phyloP scores from a whole-genome alignment of 208 protist species.

The Leishmania aethiopica region DNA sequence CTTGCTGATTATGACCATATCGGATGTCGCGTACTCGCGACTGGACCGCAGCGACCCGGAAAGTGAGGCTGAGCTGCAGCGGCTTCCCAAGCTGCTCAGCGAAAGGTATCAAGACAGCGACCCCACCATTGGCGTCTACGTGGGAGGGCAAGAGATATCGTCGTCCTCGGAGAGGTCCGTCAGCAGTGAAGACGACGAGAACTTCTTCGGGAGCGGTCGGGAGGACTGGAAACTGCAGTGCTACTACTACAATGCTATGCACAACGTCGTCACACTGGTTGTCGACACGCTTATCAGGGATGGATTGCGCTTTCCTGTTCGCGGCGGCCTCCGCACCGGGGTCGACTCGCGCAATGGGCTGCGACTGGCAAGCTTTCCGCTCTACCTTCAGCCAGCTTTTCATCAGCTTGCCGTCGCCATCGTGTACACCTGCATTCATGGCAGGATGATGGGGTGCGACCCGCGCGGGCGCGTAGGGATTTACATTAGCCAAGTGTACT shows the following conservation, averaged over 20 bases:
- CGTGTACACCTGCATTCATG: slow-evolving; percentile 50
- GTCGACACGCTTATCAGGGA: slow-evolving; percentile 43
- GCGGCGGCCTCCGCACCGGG: slow-evolving; percentile 33
- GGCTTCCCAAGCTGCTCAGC: slow-evolving; percentile 30
- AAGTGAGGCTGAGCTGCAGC: slow-evolving; percentile 21
- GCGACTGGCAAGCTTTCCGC: slow-evolving; percentile 35
- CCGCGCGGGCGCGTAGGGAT: slow-evolving; percentile 26
- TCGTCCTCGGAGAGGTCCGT: slow-evolving; percentile 14
- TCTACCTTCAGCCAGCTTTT: slow-evolving; percentile 38
- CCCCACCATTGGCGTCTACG: slow-evolving; percentile 15
- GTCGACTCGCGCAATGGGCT: slow-evolving; percentile 55
- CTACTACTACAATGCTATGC: slow-evolving; percentile 22
- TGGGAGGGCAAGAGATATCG: slow-evolving; percentile 19
- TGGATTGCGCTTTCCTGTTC: slow-evolving; percentile 37
- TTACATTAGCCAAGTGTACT: slow-evolving; percentile 38
- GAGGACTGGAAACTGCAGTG: slow-evolving; percentile 34
- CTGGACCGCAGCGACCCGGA: slow-evolving; percentile 21
- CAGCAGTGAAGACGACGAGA: slow-evolving; percentile 24
- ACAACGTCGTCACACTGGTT: slow-evolving; percentile 33
- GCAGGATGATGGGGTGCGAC: slow-evolving; percentile 34
- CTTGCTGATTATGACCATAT: slow-evolving; percentile 29
- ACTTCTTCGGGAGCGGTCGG: slow-evolving; percentile 33
- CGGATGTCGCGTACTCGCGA: slow-evolving; percentile 29
- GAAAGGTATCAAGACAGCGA: slow-evolving; percentile 12
- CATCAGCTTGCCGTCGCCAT: slow-evolving; percentile 26